Evolutionary conservation across 352 stramenopile species (phyloP), one percentile per base, ranked within the genome.

Genomic region (Globisporangium cederbergense): DNA sequence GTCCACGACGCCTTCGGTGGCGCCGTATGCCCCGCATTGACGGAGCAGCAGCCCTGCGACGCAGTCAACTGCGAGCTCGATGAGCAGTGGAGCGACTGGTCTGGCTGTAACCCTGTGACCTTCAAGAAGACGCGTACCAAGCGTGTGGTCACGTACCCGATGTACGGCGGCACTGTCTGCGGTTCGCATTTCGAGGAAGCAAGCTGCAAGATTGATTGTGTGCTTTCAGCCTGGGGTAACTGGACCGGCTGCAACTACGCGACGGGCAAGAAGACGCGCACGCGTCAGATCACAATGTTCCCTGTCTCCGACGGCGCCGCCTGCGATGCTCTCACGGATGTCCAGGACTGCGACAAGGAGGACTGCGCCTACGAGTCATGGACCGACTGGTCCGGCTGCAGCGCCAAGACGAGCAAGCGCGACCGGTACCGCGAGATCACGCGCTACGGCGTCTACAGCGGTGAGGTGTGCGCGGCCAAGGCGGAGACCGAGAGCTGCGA

Each of bases 301-400:
- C 73, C 80, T 0, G 63, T 54, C 1, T 52, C 70, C 0, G 58
- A 68, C 25, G 81, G 78, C 0, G 55, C 55, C 5, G 30, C 55
- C 0, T 89, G 79, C 32, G 72, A 49, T 9, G 38, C 34, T 0
- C 56, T 70, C 2, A 60, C 49, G 0, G 75, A 91, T 16, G 32
- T 61, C 0, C 57, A 18, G 1, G 18, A 16, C 0, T 91, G 82
- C 40, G 79, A 89, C 50, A 60, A 67, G 4, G 53, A 82, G 20
- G 56, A 87, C 59, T 91, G 79, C 60, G 30, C 40, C 0, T 67
- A 86, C 7, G 66, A 62, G 2, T 54, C 72, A 3, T 91, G 82
- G 81, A 79, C 67, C 10, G 74, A 70, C 32, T 88, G 76, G 74
- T 81, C 70, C 0, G 77, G 74, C 0, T 89, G 80, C 74, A 81